Conservation (phyloP, 257 asterid species). For the Handroanthus guayacan region DNA sequence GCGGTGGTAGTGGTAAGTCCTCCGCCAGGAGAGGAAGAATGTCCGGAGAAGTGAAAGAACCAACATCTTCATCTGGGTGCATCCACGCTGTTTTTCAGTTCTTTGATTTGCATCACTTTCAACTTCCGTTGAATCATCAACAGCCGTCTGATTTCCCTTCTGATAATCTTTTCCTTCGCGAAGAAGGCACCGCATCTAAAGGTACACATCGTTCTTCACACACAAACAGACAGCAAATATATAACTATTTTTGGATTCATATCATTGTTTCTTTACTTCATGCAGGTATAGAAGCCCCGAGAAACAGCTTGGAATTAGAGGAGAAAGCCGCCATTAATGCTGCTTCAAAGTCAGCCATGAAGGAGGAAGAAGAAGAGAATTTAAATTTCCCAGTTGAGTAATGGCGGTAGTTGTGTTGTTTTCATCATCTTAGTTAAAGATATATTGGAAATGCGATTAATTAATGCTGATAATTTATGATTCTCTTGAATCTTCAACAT, state of each 20-base stretch:
- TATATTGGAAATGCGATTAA: neutral
- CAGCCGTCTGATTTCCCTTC: conserved; percentile 35
- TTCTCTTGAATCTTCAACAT: neutral
- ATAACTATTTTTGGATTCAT: too few relatives aligned
- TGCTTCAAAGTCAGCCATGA: conserved; percentile 42
- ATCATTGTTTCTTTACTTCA: neutral
- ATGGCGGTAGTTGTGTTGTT: neutral
- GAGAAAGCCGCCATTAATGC: conserved; percentile 37
- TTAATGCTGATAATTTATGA: conserved; percentile 29
- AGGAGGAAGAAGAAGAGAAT: conserved; percentile 44
- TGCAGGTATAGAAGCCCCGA: conserved; percentile 83
- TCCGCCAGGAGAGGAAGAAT: conserved; percentile 40
- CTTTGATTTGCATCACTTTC: conserved; percentile 59
- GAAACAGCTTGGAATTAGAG: conserved; percentile 76
- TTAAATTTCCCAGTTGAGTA: conserved; percentile 66
- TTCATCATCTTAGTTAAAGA: neutral
- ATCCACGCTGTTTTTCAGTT: conserved; percentile 70
- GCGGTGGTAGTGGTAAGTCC: conserved; percentile 39
- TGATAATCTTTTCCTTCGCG: conserved; percentile 38
- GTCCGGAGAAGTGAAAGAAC: conserved; percentile 27
- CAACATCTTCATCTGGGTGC: conserved; percentile 63
- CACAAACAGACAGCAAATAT: too few relatives aligned
- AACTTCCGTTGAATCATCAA: conserved; percentile 50
- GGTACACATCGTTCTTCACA: conserved; percentile 38
- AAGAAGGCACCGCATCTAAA: conserved; percentile 39